phyloP scores from a whole-genome alignment of 768 basidiomycete genomes.

The Trametes cinnabarina region DNA sequence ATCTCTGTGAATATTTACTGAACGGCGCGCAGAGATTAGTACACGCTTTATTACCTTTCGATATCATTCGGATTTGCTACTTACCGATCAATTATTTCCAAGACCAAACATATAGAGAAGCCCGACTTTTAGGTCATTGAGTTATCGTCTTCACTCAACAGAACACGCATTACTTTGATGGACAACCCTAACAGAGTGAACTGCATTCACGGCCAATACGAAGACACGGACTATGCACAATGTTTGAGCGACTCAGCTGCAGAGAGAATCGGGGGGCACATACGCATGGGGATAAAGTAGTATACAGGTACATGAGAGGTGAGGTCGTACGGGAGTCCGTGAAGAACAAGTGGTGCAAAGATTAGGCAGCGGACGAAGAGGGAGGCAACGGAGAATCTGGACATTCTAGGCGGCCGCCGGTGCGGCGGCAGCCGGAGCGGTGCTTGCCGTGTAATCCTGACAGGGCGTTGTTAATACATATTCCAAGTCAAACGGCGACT shows the following conservation, averaged over 20 bases:
- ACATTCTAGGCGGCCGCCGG: background rate
- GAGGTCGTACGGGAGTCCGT: background rate
- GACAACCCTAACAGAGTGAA: background rate
- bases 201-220: conserved; percentile 10
- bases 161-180: background rate
- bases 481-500: no score
- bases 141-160: no score
- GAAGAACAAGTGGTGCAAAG: background rate
- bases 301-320: conserved; percentile 16
- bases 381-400: background rate
- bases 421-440: conserved; percentile 15
- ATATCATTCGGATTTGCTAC: no score
- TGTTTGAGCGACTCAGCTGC: background rate
- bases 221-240: conserved; percentile 5
- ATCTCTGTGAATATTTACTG: no score
- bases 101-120: no score
- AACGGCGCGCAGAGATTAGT: no score
- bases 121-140: background rate
- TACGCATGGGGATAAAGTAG: conserved; percentile 17
- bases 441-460: conserved; percentile 24
- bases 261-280: background rate
- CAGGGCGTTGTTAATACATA: no score
- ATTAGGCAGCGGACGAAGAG: background rate
- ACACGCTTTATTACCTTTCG: no score
- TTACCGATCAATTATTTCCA: no score